A percentile compares a stretch with the other conserved stretches of the same genome.
phyloP scores from a whole-genome alignment of 139 green algal species.

The Picochlorum sp. region DNA sequence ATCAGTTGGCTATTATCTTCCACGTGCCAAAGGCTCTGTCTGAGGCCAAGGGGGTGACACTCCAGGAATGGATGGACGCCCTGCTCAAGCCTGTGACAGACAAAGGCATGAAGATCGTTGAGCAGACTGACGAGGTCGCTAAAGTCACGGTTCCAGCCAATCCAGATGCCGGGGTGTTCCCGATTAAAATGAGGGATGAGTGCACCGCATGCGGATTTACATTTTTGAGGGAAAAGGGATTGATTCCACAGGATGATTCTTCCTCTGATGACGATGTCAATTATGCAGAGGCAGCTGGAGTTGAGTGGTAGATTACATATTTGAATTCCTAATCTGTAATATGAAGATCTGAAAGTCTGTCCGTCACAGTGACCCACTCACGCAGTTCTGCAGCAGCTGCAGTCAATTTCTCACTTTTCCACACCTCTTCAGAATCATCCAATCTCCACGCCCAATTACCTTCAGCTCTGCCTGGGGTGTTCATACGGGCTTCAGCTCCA shows the following conservation, averaged over 20 bases:
- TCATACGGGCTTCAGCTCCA: slow-evolving; percentile 89
- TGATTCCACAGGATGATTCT: slow-evolving; percentile 48
- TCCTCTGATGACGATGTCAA: slow-evolving; percentile 54
- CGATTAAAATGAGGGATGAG: slow-evolving; percentile 66
- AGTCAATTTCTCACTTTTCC: neutral
- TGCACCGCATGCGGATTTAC: slow-evolving; percentile 45
- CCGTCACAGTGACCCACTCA: slow-evolving; percentile 10
- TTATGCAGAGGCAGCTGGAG: slow-evolving; percentile 43
- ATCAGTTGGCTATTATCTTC: slow-evolving; percentile 50
- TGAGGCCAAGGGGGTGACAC: slow-evolving; percentile 28
- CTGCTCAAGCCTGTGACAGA: slow-evolving; percentile 32
- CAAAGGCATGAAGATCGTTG: slow-evolving; percentile 18
- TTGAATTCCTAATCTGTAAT: slow-evolving; percentile 1
- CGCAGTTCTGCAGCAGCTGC: slow-evolving; percentile 1
- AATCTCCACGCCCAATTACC: slow-evolving; percentile 85
- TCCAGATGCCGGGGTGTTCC: slow-evolving; percentile 45
- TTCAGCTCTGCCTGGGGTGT: slow-evolving; percentile 74
- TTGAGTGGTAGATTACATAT: slow-evolving; percentile 42
- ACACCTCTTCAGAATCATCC: slow-evolving; percentile 3
- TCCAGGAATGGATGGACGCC: slow-evolving; percentile 31
- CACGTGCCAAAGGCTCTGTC: slow-evolving; percentile 61
- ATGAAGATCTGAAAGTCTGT: slow-evolving; percentile 10
- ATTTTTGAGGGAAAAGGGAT: slow-evolving; percentile 57
- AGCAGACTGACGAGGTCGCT: slow-evolving; percentile 42
- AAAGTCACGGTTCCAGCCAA: slow-evolving; percentile 30